Percentiles rank a stretch among this genome's conserved stretches.
These are phyloP conservation scores for Acanthamoeba lenticulata DNA, from an alignment of 208 protist species.

Conservation along the genomic window DNA sequence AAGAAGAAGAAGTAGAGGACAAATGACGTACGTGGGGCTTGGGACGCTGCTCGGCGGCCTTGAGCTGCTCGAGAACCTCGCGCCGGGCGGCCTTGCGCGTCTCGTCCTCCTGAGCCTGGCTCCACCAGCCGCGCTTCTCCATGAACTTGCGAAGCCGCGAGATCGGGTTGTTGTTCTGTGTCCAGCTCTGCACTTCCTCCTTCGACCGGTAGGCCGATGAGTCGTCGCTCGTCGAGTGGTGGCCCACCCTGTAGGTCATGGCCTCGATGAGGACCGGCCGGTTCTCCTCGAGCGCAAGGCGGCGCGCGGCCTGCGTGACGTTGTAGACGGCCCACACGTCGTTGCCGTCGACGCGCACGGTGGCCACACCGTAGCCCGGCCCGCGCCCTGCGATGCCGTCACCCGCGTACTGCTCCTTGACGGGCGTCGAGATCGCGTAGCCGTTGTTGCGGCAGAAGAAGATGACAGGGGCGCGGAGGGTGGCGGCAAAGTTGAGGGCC, in stretches of 20 bases:
- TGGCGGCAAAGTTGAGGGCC: slow-evolving; percentile 96
- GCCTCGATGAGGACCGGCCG: slow-evolving; percentile 95
- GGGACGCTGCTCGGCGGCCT: slow-evolving; percentile 75
- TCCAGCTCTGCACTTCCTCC: slow-evolving; percentile 77
- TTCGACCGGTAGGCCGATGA: slow-evolving; percentile 90
- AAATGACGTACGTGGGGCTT: slow-evolving; percentile 77
- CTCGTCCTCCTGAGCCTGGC: slow-evolving; percentile 78
- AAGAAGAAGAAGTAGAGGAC: no score
- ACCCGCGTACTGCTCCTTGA: slow-evolving; percentile 95
- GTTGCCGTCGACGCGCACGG: slow-evolving; percentile 96
- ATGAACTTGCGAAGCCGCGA: slow-evolving; percentile 69
- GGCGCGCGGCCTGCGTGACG: slow-evolving; percentile 90
- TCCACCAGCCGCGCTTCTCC: slow-evolving; percentile 77
- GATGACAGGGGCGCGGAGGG: slow-evolving; percentile 92
- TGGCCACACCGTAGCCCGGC: slow-evolving; percentile 87
- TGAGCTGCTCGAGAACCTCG: slow-evolving; percentile 76
- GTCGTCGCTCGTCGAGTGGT: slow-evolving; percentile 97
- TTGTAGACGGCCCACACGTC: slow-evolving; percentile 96
- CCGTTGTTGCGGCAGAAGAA: slow-evolving; percentile 96
- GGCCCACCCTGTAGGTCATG: slow-evolving; percentile 93
- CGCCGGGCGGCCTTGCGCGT: slow-evolving; percentile 63
- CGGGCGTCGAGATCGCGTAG: slow-evolving; percentile 97
- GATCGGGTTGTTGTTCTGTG: slow-evolving; percentile 77
- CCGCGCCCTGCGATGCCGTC: slow-evolving; percentile 82
- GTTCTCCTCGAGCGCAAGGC: slow-evolving; percentile 89